A percentile compares a stretch with the other conserved stretches of the same genome.
These are phyloP conservation scores for Cercospora janseana DNA, from an alignment of 2,329 filamentous ascomycete genomes.

Conservation along the genomic window DNA sequence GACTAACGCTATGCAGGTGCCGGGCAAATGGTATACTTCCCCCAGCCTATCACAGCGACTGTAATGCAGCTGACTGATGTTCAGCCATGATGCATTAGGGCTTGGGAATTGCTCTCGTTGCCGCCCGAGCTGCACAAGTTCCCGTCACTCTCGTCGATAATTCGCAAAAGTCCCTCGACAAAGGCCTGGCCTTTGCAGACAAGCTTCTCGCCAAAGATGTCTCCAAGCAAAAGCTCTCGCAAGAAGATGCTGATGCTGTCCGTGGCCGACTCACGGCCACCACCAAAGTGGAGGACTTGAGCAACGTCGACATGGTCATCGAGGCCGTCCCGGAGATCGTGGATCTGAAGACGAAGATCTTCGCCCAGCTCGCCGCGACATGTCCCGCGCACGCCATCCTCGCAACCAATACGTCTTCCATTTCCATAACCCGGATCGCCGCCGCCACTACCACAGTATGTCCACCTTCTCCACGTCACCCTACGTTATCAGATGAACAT, in stretches of 20 bases:
- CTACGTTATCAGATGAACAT: constrained; percentile 12
- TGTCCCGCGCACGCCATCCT: constrained; percentile 83
- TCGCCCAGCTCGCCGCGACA: constrained; percentile 75
- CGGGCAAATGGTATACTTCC: constrained; percentile 28
- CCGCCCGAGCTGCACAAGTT: constrained; percentile 77
- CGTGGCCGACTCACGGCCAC: constrained; percentile 67
- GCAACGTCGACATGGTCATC: constrained; percentile 91
- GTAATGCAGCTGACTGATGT: constrained; percentile 23
- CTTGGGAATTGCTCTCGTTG: constrained; percentile 91
- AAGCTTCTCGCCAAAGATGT: constrained; percentile 94
- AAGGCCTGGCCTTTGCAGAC: constrained; percentile 87
- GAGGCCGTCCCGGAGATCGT: constrained; percentile 87
- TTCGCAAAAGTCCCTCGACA: constrained; percentile 80
- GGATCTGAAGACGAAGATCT: constrained; percentile 82
- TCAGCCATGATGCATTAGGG: constrained; percentile 57
- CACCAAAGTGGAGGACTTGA: constrained; percentile 73
- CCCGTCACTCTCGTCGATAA: constrained; percentile 84
- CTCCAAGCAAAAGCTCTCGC: constrained; percentile 77
- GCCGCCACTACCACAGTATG: constrained; percentile 66
- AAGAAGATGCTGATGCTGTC: constrained; percentile 72
- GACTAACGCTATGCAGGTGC: constrained; percentile 8
- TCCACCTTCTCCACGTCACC: not conserved
- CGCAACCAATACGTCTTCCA: constrained; percentile 97
- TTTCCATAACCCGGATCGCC: constrained; percentile 94
- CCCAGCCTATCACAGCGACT: constrained; percentile 13